A percentile compares a stretch with the other conserved stretches of the same genome.
These are phyloP conservation scores for Astraeus odoratus DNA, from an alignment of 768 basidiomycete genomes.

Conservation along the genomic window DNA sequence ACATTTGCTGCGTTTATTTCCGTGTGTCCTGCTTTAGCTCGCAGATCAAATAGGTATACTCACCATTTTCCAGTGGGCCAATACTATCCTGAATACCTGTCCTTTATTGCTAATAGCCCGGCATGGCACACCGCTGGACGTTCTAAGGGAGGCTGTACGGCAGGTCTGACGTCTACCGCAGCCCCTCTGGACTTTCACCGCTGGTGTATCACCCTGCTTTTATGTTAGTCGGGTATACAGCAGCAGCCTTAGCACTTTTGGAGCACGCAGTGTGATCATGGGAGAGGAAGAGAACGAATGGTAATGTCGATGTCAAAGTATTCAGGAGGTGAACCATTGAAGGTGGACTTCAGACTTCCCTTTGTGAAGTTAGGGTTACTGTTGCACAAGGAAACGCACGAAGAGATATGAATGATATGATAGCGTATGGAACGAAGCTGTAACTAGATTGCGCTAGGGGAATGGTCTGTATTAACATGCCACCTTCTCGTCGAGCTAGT, in stretches of 20 bases:
- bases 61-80: slow-evolving; percentile 44
- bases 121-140: slow-evolving; percentile 24
- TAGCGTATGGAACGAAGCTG: slow-evolving; percentile 16
- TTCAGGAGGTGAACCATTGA: slow-evolving; percentile 47
- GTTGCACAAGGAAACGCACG: slow-evolving; percentile 1
- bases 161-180: slow-evolving; percentile 36
- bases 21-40: slow-evolving; percentile 37
- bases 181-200: slow-evolving; percentile 30
- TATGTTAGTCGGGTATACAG: slow-evolving; percentile 47
- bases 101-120: slow-evolving; percentile 26
- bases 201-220: slow-evolving; percentile 52
- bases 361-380: slow-evolving; percentile 18
- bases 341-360: slow-evolving; percentile 25
- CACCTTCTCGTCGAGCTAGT: no score
- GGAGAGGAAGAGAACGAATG: slow-evolving; percentile 20
- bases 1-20: slow-evolving; percentile 41
- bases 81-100: slow-evolving; percentile 35
- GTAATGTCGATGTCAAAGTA: slow-evolving; percentile 42
- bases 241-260: slow-evolving; percentile 51
- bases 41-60: no score
- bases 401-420: slow-evolving; percentile 10
- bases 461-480: not conserved
- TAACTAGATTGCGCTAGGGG: not conserved
- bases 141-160: slow-evolving; percentile 34
- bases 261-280: slow-evolving; percentile 65